phyloP scores from a whole-genome alignment of 305 asterid species.

The Euphrasia arctica region DNA sequence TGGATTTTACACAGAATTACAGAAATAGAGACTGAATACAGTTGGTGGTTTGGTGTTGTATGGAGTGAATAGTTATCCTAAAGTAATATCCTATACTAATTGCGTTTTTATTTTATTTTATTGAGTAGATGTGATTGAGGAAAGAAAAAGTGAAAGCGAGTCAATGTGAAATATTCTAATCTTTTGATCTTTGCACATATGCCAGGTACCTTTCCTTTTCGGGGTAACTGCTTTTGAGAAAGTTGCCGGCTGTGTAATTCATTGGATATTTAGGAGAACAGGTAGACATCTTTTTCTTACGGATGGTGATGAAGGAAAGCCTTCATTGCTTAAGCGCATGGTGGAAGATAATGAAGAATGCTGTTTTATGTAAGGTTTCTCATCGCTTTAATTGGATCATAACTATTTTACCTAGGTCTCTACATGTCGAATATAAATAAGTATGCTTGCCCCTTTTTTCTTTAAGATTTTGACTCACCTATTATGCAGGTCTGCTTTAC shows the following conservation, averaged over 20 bases:
- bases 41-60: no score
- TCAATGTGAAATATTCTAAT: not conserved
- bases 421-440: not conserved
- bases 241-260: constrained; percentile 67
- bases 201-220: constrained; percentile 94
- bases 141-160: not conserved
- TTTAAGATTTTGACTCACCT: constrained; percentile 15
- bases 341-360: constrained; percentile 66
- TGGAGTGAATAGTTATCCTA: no score
- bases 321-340: constrained; percentile 81
- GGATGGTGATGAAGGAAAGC: constrained; percentile 78
- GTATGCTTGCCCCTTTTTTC: constrained; percentile 1
- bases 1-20: no score
- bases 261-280: constrained; percentile 91
- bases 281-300: constrained; percentile 93
- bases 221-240: constrained; percentile 85
- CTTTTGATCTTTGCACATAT: constrained; percentile 19
- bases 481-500: constrained; percentile 69
- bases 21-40: no score
- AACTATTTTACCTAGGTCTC: constrained; percentile 7
- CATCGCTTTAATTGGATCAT: constrained; percentile 9
- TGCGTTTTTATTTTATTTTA: no score
- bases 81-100: no score
- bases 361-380: constrained; percentile 60
- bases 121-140: not conserved